Conservation (phyloP, 306 rosid genomes). For the Ziziphus jujuba region DNA sequence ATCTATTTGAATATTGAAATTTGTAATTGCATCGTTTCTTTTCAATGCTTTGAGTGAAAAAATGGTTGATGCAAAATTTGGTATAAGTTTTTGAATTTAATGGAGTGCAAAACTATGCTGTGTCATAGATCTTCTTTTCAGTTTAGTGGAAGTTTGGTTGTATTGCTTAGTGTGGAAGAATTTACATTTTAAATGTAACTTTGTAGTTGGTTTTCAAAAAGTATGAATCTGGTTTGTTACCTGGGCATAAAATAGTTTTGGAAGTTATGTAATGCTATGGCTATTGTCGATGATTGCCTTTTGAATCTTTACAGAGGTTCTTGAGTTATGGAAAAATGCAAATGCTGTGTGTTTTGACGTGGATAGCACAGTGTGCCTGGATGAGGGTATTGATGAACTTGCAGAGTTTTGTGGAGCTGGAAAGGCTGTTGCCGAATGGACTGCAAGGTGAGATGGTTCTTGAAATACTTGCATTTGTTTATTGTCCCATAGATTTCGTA, state of each 20-base stretch:
- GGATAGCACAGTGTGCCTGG: conserved; percentile 74
- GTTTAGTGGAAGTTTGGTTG: conserved; percentile 2
- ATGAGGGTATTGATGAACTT: conserved; percentile 94
- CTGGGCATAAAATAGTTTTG: not conserved
- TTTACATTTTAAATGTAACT: not conserved
- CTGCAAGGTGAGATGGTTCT: conserved; percentile 60
- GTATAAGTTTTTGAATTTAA: not conserved
- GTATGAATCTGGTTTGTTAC: not conserved
- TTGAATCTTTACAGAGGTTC: conserved; percentile 18
- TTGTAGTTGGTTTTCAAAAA: not conserved
- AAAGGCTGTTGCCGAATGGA: conserved; percentile 93
- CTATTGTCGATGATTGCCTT: not conserved
- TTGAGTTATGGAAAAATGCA: conserved; percentile 33
- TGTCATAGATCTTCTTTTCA: not conserved
- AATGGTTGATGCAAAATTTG: not conserved
- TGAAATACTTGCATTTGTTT: conserved; percentile 7
- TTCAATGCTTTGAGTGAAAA: not conserved
- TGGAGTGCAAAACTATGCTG: not conserved
- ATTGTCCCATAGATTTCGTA: conserved; percentile 12
- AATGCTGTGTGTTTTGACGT: conserved; percentile 47
- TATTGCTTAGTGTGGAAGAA: not conserved
- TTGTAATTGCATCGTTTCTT: not conserved
- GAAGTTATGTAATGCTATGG: not conserved
- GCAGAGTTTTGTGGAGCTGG: conserved; percentile 97
- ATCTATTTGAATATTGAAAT: not conserved